Percentiles rank a stretch among this genome's conserved stretches.
Conservation (phyloP, 192 early-diverging fungal genomes). For the Cladochytrium replicatum region DNA sequence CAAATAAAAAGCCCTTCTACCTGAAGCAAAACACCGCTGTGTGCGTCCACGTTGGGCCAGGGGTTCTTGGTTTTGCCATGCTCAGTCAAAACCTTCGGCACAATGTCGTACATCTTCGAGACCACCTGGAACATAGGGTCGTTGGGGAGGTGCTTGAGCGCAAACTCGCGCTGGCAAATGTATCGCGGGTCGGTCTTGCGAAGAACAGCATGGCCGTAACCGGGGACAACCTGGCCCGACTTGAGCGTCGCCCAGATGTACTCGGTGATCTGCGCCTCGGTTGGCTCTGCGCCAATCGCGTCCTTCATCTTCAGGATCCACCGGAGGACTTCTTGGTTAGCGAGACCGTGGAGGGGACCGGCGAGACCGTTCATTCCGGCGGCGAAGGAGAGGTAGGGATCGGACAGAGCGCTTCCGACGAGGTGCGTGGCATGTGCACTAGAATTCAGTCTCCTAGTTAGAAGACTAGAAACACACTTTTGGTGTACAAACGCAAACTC, state of each 20-base stretch:
- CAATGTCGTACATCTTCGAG: conserved; percentile 93
- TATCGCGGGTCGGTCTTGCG: conserved; percentile 97
- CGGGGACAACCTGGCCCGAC: conserved; percentile 92
- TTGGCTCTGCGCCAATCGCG: conserved; percentile 71
- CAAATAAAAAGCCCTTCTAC: too few relatives aligned
- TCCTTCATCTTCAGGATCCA: conserved; percentile 92
- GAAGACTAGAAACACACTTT: too few relatives aligned
- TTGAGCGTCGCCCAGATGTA: conserved; percentile 96
- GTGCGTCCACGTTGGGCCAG: conserved; percentile 99
- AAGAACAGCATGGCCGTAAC: conserved; percentile 98
- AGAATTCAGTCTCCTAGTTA: too few relatives aligned
- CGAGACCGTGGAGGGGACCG: conserved; percentile 97
- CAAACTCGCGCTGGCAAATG: conserved; percentile 96
- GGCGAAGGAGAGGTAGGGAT: conserved; percentile 96
- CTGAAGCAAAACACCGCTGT: conserved; percentile 90
- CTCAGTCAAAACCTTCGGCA: conserved; percentile 88
- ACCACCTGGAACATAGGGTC: conserved; percentile 96
- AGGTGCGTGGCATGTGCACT: conserved; percentile 92
- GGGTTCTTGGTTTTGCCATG: conserved; percentile 99
- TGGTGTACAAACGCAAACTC: too few relatives aligned
- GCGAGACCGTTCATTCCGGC: conserved; percentile 96
- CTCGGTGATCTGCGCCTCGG: conserved; percentile 90
- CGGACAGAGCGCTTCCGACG: conserved; percentile 94
- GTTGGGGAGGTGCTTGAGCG: conserved; percentile 92
- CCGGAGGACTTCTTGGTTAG: conserved; percentile 99